These are phyloP conservation scores for Podospora tetraspora DNA, from an alignment of 495 filamentous ascomycete genomes.

Conservation along the genomic window DNA sequence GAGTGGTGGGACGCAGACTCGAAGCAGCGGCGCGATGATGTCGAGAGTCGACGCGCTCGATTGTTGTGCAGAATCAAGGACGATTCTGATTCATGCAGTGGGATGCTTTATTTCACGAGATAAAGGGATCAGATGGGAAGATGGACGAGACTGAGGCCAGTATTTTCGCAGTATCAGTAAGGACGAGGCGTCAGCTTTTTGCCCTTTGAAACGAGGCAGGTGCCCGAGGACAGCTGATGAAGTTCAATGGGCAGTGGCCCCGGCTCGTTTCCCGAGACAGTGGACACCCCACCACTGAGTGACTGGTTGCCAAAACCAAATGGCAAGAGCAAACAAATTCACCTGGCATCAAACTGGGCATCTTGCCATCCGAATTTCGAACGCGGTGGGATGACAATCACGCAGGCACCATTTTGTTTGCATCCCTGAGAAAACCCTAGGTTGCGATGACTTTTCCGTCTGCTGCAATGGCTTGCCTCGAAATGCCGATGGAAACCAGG, in stretches of 20 bases:
- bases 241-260: background rate
- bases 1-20: background rate
- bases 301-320: background rate
- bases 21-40: background rate
- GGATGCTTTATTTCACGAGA: too few species aligned
- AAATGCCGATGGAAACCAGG: background rate
- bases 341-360: background rate
- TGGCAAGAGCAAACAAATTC: background rate
- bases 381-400: background rate
- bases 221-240: background rate
- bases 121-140: background rate
- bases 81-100: background rate
- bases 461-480: background rate
- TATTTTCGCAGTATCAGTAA: background rate
- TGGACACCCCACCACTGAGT: background rate
- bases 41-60: background rate
- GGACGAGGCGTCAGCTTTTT: background rate
- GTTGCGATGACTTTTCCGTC: background rate
- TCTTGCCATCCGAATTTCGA: background rate
- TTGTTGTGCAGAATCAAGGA: background rate
- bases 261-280: background rate
- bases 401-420: background rate
- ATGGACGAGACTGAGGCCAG: background rate
- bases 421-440: background rate
- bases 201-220: background rate